These are phyloP conservation scores for Sporothrix luriei DNA, from an alignment of 2,329 filamentous ascomycete species.

Conservation along the genomic window DNA sequence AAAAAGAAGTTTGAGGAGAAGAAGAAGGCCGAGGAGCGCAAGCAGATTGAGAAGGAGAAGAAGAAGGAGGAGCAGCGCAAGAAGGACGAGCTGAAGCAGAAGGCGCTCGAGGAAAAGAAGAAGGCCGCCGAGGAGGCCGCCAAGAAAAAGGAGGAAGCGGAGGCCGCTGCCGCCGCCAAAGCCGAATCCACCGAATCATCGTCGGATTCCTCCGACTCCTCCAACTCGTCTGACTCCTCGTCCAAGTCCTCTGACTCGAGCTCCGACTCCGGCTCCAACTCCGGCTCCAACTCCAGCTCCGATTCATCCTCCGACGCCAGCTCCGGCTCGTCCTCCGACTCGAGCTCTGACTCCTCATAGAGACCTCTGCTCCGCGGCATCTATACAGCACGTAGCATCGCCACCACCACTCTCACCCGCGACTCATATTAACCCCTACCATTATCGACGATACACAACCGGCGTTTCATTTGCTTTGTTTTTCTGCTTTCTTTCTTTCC, in stretches of 20 bases:
- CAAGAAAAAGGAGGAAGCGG: slow-evolving; percentile 23
- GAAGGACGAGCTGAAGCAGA: slow-evolving; percentile 28
- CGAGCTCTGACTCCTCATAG: slow-evolving; percentile 14
- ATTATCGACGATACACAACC: slow-evolving; percentile 16
- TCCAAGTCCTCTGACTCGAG: background rate
- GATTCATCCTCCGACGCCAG: background rate
- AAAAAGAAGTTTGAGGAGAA: slow-evolving; percentile 25
- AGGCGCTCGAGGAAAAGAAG: slow-evolving; percentile 32
- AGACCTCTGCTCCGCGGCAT: background rate
- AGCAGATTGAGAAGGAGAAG: slow-evolving; percentile 28
- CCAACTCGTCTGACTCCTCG: background rate
- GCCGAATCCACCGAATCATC: background rate
- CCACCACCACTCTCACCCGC: background rate
- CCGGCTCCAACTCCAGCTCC: background rate
- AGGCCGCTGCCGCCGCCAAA: background rate
- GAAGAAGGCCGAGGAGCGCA: slow-evolving; percentile 27
- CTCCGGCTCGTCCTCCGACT: background rate
- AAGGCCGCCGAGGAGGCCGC: slow-evolving; percentile 25
- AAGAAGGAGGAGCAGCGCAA: slow-evolving; percentile 32
- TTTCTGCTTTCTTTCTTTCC: background rate
- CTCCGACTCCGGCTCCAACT: background rate
- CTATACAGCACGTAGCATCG: background rate
- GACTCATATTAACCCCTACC: background rate
- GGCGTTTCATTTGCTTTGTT: slow-evolving; percentile 18
- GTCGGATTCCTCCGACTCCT: background rate